Evolutionary conservation across 257 asterid genomes (phyloP), one percentile per base, ranked within the genome.

Genomic region (Haberlea rhodopensis): DNA sequence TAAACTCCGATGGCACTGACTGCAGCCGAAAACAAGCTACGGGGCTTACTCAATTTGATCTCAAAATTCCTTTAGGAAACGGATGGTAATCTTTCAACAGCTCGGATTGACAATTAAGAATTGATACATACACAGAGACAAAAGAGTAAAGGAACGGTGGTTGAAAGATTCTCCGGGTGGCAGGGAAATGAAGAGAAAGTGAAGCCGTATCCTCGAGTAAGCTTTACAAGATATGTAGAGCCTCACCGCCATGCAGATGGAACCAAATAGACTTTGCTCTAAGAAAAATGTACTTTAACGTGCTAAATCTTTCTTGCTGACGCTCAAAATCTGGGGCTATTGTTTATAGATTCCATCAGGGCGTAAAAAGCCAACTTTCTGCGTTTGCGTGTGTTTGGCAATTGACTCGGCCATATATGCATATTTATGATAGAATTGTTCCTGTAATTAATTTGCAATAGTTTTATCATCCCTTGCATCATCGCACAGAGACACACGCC

Each of bases 221-320:
- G 86, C 80, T 60, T 76, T 78, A 37, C 70, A 76, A 62, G 76
- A 64, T 67, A 62, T 75, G 79, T 48, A 67, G 54, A 77, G 79
- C 59, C 68, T 71, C 80, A 60, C 76, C 73, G 79, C 87, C 94
- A 85, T 85, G 92, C 87, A 81, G 80, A 70, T 72, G 75, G 64
- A 75, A 79, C 82, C 74, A 74, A 74, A 75, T 11, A 65, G 60
- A 45, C 46, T 49, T 57, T 49, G 68, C 53, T 43, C 31, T 64
- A 9, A 57, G 34, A 48, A 25, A 40, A 11, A 0, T 40, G 49
- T 43, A 15, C 16, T 43, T 43, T 43, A 8, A 43, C 51, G 51
- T 43, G 2, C 51, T 43, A 15, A 43, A 43, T 43, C 19, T 43
- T 43, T 43, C 19, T 43, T 5, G 51, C 51, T 43, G 51, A 43